Conservation (phyloP, 768 basidiomycete genomes). For the Tubosaeta sp. region DNA sequence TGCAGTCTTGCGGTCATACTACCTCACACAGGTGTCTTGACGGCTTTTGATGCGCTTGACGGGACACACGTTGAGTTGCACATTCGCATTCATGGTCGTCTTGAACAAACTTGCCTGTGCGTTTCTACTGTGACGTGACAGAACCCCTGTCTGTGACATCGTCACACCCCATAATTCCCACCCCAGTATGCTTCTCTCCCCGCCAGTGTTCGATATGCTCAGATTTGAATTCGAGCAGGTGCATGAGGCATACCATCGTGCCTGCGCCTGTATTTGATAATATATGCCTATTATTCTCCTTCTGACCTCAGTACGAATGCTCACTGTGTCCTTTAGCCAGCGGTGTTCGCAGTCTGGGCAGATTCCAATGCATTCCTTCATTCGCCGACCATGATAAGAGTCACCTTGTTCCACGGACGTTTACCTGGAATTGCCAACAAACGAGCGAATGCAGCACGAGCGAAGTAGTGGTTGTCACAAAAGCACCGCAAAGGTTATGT, state of each 20-base stretch:
- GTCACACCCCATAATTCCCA: constrained; percentile 19
- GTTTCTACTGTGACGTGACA: constrained; percentile 25
- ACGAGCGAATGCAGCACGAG: background rate
- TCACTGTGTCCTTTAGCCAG: background rate
- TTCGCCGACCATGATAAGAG: background rate
- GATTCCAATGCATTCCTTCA: background rate
- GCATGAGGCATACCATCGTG: background rate
- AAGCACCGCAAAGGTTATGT: constrained; percentile 12
- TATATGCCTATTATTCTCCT: background rate
- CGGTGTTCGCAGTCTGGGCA: constrained; percentile 8
- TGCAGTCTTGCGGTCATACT: constrained; percentile 19
- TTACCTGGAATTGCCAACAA: constrained; percentile 2
- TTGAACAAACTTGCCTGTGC: constrained; percentile 29
- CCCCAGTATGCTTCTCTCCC: background rate
- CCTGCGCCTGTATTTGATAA: background rate
- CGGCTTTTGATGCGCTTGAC: constrained; percentile 19
- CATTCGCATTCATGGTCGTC: constrained; percentile 20
- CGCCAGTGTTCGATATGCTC: background rate
- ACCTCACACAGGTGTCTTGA: constrained; percentile 29
- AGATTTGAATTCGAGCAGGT: background rate
- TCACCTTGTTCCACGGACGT: constrained; percentile 5
- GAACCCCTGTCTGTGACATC: constrained; percentile 25
- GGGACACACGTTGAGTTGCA: constrained; percentile 29
- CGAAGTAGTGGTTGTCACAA: constrained; percentile 10
- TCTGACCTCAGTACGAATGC: background rate